Base-by-base conservation (phyloP, 495 filamentous ascomycete species). In the Glarea lozoyensis region DNA sequence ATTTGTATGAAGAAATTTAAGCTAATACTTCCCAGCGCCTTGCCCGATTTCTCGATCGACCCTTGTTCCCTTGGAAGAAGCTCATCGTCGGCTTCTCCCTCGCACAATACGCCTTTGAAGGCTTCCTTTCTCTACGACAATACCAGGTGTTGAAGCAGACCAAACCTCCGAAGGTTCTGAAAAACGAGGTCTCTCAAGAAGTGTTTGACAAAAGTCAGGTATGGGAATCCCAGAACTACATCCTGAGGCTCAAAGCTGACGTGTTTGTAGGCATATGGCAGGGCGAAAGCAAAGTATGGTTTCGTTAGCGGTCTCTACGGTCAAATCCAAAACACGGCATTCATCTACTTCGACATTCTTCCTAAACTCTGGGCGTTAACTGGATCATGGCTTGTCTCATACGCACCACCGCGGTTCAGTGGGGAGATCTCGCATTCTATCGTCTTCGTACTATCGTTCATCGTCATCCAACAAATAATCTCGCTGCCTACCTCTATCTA, bases 401-500 rank as follows among this genome's bases (percentile, higher is more conserved):
- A 83, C 62, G 72, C 81, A 3, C 88, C 89, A 22, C 65, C 72
- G 52, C 68, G 78, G 40, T 94, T 90, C 66, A 76, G 82, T 27
- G 93, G 92, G 48, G 90, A 96, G 60, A 96, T 97, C 37, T 79
- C 86, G 16, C 90, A 96, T 55, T 92, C 86, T 5, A 80, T 97
- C 46, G 64, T 96, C 50, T 98, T 97, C 69, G 75, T 94, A 55
- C 81, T 96, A 58, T 70, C 76, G 34, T 96, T 93, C 65, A 83
- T 84, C 55, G 58, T 94, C 48, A 74, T 87, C 53, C 81, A 86
- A 25, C 84, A 86, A 51, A 53, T 83, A 37, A 62, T 93, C 43
- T 82, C 79, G 27, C 66, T 97, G 36, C 93, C 93, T 12, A 75
- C 83, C 42, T 81, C 73, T 40, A 84, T 94, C 58, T 98, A 96